These are phyloP conservation scores for Lentithecium fluviatile DNA, from an alignment of 495 filamentous ascomycete genomes.

Conservation along the genomic window DNA sequence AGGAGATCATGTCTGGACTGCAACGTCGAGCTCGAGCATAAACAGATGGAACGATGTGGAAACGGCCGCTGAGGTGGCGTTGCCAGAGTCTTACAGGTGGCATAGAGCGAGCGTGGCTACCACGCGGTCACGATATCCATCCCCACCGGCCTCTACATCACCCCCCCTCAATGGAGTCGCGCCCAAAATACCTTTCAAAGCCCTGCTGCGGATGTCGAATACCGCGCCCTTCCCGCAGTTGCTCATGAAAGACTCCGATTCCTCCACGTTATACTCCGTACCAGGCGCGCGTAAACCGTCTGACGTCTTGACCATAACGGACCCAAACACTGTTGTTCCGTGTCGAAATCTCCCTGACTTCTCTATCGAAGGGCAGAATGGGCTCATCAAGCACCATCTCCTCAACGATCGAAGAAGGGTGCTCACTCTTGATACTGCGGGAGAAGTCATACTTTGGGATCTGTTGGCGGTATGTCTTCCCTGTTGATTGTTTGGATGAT, in stretches of 20 bases:
- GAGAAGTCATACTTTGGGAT: slow-evolving; percentile 97
- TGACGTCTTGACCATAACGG: slow-evolving; percentile 26
- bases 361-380: slow-evolving; percentile 89
- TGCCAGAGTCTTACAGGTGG: slow-evolving; percentile 41
- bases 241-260: slow-evolving; percentile 51
- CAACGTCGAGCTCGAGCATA: slow-evolving; percentile 89
- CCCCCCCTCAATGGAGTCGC: slow-evolving; percentile 46
- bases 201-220: slow-evolving; percentile 76
- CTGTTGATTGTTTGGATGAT: neutral
- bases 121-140: slow-evolving; percentile 30
- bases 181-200: slow-evolving; percentile 71
- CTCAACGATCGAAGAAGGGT: slow-evolving; percentile 88
- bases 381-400: slow-evolving; percentile 87
- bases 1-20: slow-evolving; percentile 86
- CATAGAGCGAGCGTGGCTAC: slow-evolving; percentile 40
- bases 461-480: slow-evolving; percentile 65
- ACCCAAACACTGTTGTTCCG: slow-evolving; percentile 22
- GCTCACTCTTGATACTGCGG: slow-evolving; percentile 89
- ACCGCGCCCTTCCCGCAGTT: slow-evolving; percentile 68
- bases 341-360: slow-evolving; percentile 67
- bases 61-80: slow-evolving; percentile 59
- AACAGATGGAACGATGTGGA: slow-evolving; percentile 92
- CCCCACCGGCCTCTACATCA: slow-evolving; percentile 25
- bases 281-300: slow-evolving; percentile 55
- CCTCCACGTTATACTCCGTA: slow-evolving; percentile 50